Evolutionary conservation across 306 rosid genomes (phyloP).

Genomic region (Luffa aegyptiaca): DNA sequence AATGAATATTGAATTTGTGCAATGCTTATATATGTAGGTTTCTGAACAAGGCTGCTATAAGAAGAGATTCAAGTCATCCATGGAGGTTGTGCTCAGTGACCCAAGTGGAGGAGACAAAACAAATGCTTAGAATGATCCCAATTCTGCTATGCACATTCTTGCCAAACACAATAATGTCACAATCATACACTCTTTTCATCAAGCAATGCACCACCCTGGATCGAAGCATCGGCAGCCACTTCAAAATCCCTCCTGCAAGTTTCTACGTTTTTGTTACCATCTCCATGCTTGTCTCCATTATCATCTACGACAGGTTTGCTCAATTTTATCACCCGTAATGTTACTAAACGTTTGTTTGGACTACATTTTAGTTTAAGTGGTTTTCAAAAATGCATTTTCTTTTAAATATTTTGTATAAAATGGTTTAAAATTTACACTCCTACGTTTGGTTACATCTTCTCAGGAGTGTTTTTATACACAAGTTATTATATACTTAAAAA

Average conservation of each 20-base stretch:
- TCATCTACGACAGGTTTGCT: slow-evolving; percentile 46
- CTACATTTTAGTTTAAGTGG: too few species aligned
- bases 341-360: not conserved
- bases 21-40: slow-evolving; percentile 14
- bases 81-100: slow-evolving; percentile 57
- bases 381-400: too few species aligned
- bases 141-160: slow-evolving; percentile 51
- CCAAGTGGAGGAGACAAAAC: slow-evolving; percentile 85
- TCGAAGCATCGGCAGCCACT: slow-evolving; percentile 40
- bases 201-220: slow-evolving; percentile 85
- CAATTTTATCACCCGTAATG: not conserved
- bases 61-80: slow-evolving; percentile 19
- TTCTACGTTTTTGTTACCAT: slow-evolving; percentile 51
- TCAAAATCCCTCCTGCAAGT: slow-evolving; percentile 75
- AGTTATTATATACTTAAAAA: too few species aligned
- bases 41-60: slow-evolving; percentile 34
- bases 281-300: slow-evolving; percentile 57
- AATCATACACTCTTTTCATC: slow-evolving; percentile 58
- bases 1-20: too few species aligned
- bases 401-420: too few species aligned
- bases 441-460: too few species aligned
- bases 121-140: slow-evolving; percentile 59
- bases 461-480: too few species aligned
- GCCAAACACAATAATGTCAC: slow-evolving; percentile 71
- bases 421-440: too few species aligned